phyloP scores from a whole-genome alignment of 2,329 filamentous ascomycete species.

The Alternaria sp. region DNA sequence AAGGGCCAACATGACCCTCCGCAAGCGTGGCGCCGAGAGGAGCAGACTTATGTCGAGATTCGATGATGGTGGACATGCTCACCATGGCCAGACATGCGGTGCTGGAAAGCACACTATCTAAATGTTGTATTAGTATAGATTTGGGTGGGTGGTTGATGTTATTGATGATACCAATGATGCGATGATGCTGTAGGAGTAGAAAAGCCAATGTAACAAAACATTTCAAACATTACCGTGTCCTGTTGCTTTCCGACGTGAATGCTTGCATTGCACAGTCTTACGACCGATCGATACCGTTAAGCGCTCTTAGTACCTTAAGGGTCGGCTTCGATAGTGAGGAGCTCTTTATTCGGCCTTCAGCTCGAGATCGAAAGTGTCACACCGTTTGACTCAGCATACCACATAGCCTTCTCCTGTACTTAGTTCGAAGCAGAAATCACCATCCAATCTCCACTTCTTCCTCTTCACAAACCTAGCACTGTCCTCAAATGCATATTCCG shows the following conservation, averaged over 20 bases:
- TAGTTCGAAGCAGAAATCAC: neutral
- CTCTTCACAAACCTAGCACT: neutral
- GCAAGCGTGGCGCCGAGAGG: constrained; percentile 40
- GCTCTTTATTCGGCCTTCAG: neutral
- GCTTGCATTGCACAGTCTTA: neutral
- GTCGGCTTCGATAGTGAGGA: neutral
- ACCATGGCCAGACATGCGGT: constrained; percentile 35
- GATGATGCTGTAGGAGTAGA: neutral
- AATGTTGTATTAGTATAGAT: neutral
- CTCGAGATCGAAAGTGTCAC: neutral
- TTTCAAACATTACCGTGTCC: neutral
- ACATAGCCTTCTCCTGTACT: neutral
- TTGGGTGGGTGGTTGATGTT: neutral
- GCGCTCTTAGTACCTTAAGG: neutral
- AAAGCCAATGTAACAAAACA: neutral
- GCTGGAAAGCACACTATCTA: constrained; percentile 27
- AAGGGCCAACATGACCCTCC: constrained; percentile 30
- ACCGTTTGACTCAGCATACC: neutral
- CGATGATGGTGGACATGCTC: constrained; percentile 35
- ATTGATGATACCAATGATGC: constrained; percentile 1
- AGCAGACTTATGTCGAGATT: constrained; percentile 29
- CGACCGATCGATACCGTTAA: neutral
- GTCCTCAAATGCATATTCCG: neutral
- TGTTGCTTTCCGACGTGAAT: neutral
- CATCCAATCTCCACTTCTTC: neutral